Percentiles rank a stretch among this genome's conserved stretches.
Conservation (phyloP, 768 basidiomycete genomes). For the Leccinum ochraceum region DNA sequence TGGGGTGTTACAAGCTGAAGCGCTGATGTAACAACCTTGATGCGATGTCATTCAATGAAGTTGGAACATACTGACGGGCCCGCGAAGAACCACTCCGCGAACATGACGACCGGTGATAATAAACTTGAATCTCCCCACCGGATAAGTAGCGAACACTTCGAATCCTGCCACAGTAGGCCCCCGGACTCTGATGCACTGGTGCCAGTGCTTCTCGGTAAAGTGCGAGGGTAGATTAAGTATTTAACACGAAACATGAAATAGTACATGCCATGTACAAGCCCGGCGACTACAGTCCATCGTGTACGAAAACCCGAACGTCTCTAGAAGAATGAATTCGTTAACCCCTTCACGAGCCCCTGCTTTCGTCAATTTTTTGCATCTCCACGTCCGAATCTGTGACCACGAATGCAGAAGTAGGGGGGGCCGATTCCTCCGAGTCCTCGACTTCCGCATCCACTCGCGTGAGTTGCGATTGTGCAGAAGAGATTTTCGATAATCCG, state of each 20-base stretch:
- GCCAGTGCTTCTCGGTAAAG: neutral
- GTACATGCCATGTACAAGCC: neutral
- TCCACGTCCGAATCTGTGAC: neutral
- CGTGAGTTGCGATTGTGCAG: neutral
- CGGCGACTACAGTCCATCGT: neutral
- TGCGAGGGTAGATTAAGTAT: neutral
- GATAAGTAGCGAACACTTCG: neutral
- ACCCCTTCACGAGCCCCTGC: neutral
- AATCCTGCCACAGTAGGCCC: neutral
- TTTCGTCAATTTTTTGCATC: neutral
- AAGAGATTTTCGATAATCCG: slow-evolving; percentile 3
- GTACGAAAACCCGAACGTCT: neutral
- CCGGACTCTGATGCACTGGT: neutral
- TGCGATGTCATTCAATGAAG: neutral
- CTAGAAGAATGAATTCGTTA: neutral
- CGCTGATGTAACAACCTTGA: neutral
- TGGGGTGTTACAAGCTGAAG: neutral
- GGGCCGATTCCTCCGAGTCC: neutral
- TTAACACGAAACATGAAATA: too few relatives aligned
- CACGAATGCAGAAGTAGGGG: neutral
- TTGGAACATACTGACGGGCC: neutral
- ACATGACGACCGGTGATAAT: neutral
- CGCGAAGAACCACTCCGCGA: neutral
- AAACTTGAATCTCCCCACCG: neutral
- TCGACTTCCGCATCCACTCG: neutral